A percentile compares a stretch with the other conserved stretches of the same genome.
Conservation (phyloP, 441 rosid species). For the Manihot esculenta region DNA sequence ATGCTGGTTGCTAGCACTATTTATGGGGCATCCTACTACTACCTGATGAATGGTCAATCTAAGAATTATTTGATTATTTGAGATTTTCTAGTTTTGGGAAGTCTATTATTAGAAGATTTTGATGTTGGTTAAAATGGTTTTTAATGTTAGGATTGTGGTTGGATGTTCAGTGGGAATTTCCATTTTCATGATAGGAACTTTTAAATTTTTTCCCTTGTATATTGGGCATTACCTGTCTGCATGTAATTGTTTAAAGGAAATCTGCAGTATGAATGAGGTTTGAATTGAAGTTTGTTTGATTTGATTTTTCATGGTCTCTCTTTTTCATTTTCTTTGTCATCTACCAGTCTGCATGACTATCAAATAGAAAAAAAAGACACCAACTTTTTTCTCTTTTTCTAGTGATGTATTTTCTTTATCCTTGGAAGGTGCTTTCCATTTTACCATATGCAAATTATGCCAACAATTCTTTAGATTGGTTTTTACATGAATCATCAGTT, state of each 20-base stretch:
- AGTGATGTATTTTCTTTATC: not conserved
- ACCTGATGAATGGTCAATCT: not conserved
- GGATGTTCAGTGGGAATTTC: not conserved
- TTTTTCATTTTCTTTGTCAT: not conserved
- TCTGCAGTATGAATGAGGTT: not conserved
- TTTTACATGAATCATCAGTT: constrained; percentile 4
- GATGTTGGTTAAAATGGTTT: not conserved
- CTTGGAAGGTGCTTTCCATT: constrained; percentile 5
- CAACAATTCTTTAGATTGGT: not conserved
- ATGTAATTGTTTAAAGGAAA: not conserved
- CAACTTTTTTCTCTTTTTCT: not conserved
- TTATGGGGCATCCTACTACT: not conserved
- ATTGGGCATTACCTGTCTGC: not conserved
- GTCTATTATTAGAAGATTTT: not conserved
- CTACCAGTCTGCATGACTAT: not conserved
- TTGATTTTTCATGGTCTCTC: not conserved
- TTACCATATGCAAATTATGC: not conserved
- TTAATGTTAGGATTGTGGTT: not conserved
- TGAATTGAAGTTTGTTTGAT: not conserved
- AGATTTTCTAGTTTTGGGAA: not conserved
- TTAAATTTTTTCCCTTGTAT: not conserved
- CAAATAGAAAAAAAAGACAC: not conserved
- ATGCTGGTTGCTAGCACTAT: constrained; percentile 7
- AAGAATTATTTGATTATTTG: not conserved
- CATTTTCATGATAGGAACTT: not conserved